Base-by-base conservation (phyloP, 768 basidiomycete species). In the Dentipellis sp. region DNA sequence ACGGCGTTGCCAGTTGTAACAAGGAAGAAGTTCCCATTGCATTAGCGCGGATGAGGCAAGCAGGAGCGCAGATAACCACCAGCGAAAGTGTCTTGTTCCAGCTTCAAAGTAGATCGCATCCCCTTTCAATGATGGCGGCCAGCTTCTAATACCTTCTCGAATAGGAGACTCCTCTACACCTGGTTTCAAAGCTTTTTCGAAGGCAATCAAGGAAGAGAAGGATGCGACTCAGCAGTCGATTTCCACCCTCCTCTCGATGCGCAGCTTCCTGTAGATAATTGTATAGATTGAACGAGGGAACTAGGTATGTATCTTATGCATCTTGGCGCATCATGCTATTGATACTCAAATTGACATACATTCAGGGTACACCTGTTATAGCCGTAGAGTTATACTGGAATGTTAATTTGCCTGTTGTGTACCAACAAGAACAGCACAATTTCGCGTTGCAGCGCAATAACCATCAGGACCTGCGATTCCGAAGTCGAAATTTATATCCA, bases 1-100 rank as follows among this genome's bases (percentile, higher is more conserved):
- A 97, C 64, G 91, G 84, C 14, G 84, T 94, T 14, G 91, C 89
- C 2, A 88, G 86, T 34, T 84, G 80, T 61, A 91, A 93, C 70
- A 75, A 76, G 49, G 85, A 85, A 59, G 94, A 97, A 67, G 76
- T 93, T 0, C 82, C 86, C 12, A 72, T 86, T 60, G 91, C 92
- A 0, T 72, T 93, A 38, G 82, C 77, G 7, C 74, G 79, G 52
- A 78, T 89, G 72, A 81, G 83, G 52, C 77, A 78, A 55, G 80
- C 78, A n/a, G 94, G 94, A 0, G 91, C 83, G 1, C 71, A 80
- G 42, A 75, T 95, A 52, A 82, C 83, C 3, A 91, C 90, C 0
- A 90, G 87, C 64, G 94, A 97, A 66, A 87, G 87, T 56, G 68
- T 86, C 4, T 76, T 84, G 1, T 95, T 91, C 66, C 82, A 91